Conservation (phyloP, 805 yeast genomes). For the Lipomyces mesembrius region DNA sequence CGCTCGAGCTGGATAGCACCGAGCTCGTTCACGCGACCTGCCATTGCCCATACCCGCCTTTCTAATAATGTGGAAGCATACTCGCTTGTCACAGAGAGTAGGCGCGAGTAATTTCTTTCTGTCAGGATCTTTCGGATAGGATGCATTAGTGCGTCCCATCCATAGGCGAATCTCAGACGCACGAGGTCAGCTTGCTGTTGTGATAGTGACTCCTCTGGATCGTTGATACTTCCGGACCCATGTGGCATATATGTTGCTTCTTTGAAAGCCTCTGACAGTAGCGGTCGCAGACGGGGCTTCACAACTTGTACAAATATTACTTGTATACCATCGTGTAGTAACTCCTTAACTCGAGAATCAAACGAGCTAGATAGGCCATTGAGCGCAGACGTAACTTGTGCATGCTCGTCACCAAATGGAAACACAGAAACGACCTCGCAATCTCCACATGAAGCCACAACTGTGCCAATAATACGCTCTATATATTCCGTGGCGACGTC, state of each 20-base stretch:
- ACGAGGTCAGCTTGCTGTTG: slow-evolving; percentile 37
- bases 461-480: slow-evolving; percentile 55
- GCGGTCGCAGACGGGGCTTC: slow-evolving; percentile 45
- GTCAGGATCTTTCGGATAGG: slow-evolving; percentile 70
- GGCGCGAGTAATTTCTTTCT: slow-evolving; percentile 54
- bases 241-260: slow-evolving; percentile 49
- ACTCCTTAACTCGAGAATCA: slow-evolving; percentile 45
- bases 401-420: slow-evolving; percentile 41
- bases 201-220: slow-evolving; percentile 31
- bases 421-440: slow-evolving; percentile 35
- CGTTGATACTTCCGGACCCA: slow-evolving; percentile 30
- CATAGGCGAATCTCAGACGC: slow-evolving; percentile 53
- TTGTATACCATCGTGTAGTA: slow-evolving; percentile 53
- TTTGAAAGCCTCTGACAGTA: slow-evolving; percentile 49
- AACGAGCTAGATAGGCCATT: slow-evolving; percentile 43
- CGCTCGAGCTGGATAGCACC: slow-evolving; percentile 85
- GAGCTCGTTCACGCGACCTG: slow-evolving; percentile 72
- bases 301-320: slow-evolving; percentile 50
- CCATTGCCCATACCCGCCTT: slow-evolving; percentile 66
- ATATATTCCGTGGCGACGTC: slow-evolving; percentile 66
- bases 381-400: slow-evolving; percentile 34
- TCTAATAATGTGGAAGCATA: slow-evolving; percentile 64
- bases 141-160: slow-evolving; percentile 66
- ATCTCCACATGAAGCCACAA: slow-evolving; percentile 34
- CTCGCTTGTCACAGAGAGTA: slow-evolving; percentile 58